phyloP scores from a whole-genome alignment of 768 basidiomycete genomes.

The Auriscalpium orientale region DNA sequence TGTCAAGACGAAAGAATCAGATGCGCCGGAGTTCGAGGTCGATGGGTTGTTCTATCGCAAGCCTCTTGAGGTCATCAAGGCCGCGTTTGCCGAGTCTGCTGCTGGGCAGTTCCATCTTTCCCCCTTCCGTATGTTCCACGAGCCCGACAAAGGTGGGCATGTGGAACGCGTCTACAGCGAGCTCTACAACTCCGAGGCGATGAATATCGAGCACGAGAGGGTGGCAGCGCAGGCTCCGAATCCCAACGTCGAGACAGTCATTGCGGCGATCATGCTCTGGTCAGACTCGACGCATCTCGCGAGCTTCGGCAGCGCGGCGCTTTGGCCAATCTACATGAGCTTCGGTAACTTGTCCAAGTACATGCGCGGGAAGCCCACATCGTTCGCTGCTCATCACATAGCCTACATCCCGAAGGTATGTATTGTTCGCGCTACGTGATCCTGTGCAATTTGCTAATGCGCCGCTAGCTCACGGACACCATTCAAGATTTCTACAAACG shows the following conservation, averaged over 20 bases:
- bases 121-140: too few relatives aligned
- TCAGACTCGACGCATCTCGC: slow-evolving; percentile 19
- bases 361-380: not conserved
- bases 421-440: not conserved
- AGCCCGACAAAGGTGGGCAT: too few relatives aligned
- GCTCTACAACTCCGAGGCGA: too few relatives aligned
- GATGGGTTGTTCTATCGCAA: too few relatives aligned
- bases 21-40: too few relatives aligned
- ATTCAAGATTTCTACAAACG: slow-evolving; percentile 12
- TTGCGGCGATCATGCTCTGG: slow-evolving; percentile 14
- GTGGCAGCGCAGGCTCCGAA: too few relatives aligned
- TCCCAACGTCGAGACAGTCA: slow-evolving; percentile 8
- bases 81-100: too few relatives aligned
- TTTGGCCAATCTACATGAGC: slow-evolving; percentile 19
- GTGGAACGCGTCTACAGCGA: too few relatives aligned
- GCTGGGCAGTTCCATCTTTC: too few relatives aligned
- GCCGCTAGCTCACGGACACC: slow-evolving; percentile 9
- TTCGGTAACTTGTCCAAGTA: slow-evolving; percentile 18
- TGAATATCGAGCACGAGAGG: too few relatives aligned
- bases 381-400: slow-evolving; percentile 15
- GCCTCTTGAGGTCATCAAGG: too few relatives aligned
- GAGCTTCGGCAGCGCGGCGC: slow-evolving; percentile 15
- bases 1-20: too few relatives aligned
- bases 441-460: not conserved
- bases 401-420: slow-evolving; percentile 14